Conservation (phyloP, 2,329 filamentous ascomycete species). For the Penicillium hordei region DNA sequence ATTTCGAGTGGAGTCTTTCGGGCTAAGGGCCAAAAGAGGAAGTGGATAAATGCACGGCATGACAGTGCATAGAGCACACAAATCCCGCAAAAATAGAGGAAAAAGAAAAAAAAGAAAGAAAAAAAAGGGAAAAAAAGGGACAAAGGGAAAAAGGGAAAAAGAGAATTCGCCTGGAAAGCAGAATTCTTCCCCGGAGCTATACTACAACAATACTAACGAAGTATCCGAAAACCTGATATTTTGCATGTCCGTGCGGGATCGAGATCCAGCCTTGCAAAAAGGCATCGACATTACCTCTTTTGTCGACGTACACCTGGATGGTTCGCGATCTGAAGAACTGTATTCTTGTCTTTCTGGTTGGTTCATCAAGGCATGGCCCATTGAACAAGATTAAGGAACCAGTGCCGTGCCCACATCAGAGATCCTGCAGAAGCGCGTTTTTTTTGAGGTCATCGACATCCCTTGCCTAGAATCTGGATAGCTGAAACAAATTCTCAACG, state of each 20-base stretch:
- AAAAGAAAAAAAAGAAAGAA: background rate
- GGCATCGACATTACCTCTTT: background rate
- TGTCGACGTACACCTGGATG: background rate
- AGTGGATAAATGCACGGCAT: background rate
- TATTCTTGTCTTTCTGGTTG: conserved; percentile 7
- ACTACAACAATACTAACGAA: background rate
- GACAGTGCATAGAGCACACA: background rate
- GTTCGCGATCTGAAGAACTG: conserved; percentile 11
- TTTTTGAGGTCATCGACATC: conserved; percentile 1
- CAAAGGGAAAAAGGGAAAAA: background rate
- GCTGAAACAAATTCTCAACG: conserved; percentile 20
- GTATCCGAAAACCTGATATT: background rate
- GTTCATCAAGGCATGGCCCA: conserved; percentile 15
- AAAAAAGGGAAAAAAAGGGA: background rate
- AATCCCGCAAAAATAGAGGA: background rate
- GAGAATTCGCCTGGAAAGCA: background rate
- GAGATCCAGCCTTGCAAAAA: background rate
- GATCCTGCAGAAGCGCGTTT: conserved; percentile 7
- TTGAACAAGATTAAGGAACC: conserved; percentile 20
- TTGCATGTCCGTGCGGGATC: background rate
- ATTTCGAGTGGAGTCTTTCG: background rate
- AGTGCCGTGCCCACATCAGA: conserved; percentile 3
- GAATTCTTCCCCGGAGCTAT: background rate
- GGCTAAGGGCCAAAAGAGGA: background rate
- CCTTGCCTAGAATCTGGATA: conserved; percentile 20